phyloP scores from a whole-genome alignment of 805 yeast genomes.

The Kodamaea laetipori region DNA sequence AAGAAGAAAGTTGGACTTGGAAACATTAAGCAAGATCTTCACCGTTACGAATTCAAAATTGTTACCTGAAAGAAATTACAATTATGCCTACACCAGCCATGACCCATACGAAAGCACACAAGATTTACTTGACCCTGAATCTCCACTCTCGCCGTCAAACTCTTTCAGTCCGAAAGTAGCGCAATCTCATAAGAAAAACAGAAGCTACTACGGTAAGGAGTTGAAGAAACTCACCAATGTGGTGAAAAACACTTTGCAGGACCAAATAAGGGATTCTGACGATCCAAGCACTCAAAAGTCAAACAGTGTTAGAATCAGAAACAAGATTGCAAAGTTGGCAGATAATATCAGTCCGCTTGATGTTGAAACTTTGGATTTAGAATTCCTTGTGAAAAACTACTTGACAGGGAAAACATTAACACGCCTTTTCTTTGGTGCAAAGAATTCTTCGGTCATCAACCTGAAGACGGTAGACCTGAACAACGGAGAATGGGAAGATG shows the following conservation, averaged over 20 bases:
- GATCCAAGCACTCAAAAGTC: slow-evolving; percentile 18
- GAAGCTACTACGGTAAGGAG: slow-evolving; percentile 41
- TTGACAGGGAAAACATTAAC: slow-evolving; percentile 36
- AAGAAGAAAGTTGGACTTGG: slow-evolving; percentile 56
- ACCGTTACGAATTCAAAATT: slow-evolving; percentile 36
- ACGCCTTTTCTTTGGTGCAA: slow-evolving; percentile 34
- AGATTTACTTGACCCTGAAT: slow-evolving; percentile 5
- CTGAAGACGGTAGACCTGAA: slow-evolving; percentile 1
- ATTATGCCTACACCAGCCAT: slow-evolving; percentile 4
- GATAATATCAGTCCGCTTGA: slow-evolving; percentile 39
- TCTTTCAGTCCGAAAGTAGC: slow-evolving; percentile 6
- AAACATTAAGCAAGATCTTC: slow-evolving; percentile 47
- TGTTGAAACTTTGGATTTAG: slow-evolving; percentile 45
- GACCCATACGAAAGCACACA: background rate
- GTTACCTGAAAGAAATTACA: slow-evolving; percentile 18
- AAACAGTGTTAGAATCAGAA: slow-evolving; percentile 33
- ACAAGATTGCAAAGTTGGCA: slow-evolving; percentile 36
- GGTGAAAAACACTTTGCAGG: slow-evolving; percentile 74
- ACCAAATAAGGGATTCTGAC: slow-evolving; percentile 34
- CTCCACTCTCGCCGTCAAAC: slow-evolving; percentile 1
- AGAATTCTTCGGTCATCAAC: slow-evolving; percentile 2
- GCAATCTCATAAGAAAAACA: slow-evolving; percentile 24
- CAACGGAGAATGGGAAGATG: slow-evolving; percentile 9
- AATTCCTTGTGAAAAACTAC: slow-evolving; percentile 32
- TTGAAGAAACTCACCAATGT: slow-evolving; percentile 59